These are phyloP conservation scores for Neocucurbitaria cava DNA, from an alignment of 2,329 filamentous ascomycete genomes.

Conservation along the genomic window DNA sequence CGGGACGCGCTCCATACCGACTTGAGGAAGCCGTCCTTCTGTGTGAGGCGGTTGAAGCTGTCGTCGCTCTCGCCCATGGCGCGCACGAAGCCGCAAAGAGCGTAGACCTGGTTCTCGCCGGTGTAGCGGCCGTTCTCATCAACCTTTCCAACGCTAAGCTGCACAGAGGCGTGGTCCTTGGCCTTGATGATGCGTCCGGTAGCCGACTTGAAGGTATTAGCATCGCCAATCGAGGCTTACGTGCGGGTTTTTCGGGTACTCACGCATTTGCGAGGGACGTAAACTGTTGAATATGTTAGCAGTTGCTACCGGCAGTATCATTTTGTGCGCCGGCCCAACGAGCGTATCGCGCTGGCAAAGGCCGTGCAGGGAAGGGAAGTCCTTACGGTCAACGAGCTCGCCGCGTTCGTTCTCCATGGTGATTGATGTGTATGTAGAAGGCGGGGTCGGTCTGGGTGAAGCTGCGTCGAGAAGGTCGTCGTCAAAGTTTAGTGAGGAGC, in stretches of 20 bases:
- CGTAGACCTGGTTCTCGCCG: constrained; percentile 97
- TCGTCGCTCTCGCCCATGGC: constrained; percentile 99
- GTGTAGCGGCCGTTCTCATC: constrained; percentile 98
- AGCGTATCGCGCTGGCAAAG: background rate
- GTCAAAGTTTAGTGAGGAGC: constrained; percentile 14
- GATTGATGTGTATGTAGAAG: constrained; percentile 39
- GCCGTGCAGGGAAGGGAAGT: constrained; percentile 1
- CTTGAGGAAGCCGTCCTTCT: constrained; percentile 97
- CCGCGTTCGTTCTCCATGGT: constrained; percentile 99
- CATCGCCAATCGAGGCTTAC: constrained; percentile 20
- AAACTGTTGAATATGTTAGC: constrained; percentile 33
- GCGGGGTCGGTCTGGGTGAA: constrained; percentile 30
- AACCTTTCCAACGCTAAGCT: constrained; percentile 97
- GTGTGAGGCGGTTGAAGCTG: constrained; percentile 90
- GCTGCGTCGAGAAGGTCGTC: constrained; percentile 37
- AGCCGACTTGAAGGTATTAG: constrained; percentile 32
- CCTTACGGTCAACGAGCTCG: constrained; percentile 87
- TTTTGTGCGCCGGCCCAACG: constrained; percentile 65
- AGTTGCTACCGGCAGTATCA: constrained; percentile 4
- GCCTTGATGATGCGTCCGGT: constrained; percentile 97
- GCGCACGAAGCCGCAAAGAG: constrained; percentile 96
- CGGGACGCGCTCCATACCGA: constrained; percentile 84
- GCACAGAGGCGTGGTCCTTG: constrained; percentile 99
- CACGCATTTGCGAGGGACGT: constrained; percentile 53
- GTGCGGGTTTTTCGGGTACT: constrained; percentile 16